These are phyloP conservation scores for Herpetomonas samuelpessoai DNA, from an alignment of 208 protist genomes.

Conservation along the genomic window DNA sequence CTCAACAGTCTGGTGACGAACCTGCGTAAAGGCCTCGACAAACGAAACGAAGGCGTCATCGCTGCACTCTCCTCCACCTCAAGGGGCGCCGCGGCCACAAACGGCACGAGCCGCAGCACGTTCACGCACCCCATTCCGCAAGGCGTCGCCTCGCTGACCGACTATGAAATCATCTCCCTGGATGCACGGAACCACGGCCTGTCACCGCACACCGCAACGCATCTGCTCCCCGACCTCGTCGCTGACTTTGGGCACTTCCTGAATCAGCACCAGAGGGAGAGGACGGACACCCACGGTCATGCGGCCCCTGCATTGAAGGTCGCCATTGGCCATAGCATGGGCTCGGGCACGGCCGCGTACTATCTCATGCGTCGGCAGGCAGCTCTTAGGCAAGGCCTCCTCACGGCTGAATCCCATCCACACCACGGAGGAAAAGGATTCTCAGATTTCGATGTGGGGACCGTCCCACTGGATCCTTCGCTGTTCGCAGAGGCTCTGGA, in stretches of 20 bases:
- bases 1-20: conserved; percentile 37
- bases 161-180: conserved; percentile 16
- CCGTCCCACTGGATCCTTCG: background rate
- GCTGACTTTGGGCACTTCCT: conserved; percentile 38
- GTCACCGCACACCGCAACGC: conserved; percentile 43
- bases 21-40: conserved; percentile 22
- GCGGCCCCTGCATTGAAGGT: conserved; percentile 17
- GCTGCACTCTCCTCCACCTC: conserved; percentile 9
- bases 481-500: conserved; percentile 5
- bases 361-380: conserved; percentile 38
- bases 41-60: conserved; percentile 13
- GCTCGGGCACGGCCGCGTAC: conserved; percentile 41
- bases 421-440: background rate
- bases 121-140: background rate
- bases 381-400: background rate
- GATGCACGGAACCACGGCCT: conserved; percentile 62
- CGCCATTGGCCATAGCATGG: conserved; percentile 70
- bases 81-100: conserved; percentile 10
- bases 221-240: conserved; percentile 29
- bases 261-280: conserved; percentile 5
- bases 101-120: no score
- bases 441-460: background rate
- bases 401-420: background rate
- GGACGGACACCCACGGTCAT: background rate
- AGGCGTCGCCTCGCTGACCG: background rate